phyloP scores from a whole-genome alignment of 345 rosid species.

The Populus davidiana region DNA sequence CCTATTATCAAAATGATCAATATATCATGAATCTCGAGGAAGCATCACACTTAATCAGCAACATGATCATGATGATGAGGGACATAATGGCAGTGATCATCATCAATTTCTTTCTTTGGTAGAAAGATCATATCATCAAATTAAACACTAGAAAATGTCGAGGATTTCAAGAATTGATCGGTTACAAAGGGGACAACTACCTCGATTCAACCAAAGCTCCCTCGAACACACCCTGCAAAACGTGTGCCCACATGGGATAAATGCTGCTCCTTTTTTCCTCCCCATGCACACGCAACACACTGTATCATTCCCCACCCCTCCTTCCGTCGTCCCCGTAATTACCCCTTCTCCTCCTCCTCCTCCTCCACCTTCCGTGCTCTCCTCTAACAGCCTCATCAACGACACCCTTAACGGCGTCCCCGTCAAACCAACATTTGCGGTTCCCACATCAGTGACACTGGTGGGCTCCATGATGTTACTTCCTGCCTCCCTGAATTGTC shows the following conservation, averaged over 20 bases:
- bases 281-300: conserved; percentile 86
- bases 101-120: no score
- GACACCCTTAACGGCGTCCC: conserved; percentile 65
- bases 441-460: background rate
- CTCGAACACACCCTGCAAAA: conserved; percentile 76
- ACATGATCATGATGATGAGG: background rate
- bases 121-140: background rate
- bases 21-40: no score
- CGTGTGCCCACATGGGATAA: conserved; percentile 83
- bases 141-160: conserved; percentile 41
- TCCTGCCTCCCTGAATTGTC: conserved; percentile 40
- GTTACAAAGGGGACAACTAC: conserved; percentile 76
- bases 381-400: conserved; percentile 75
- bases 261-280: conserved; percentile 67
- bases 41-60: no score
- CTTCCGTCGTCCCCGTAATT: conserved; percentile 8
- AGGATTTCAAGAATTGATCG: conserved; percentile 62
- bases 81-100: background rate
- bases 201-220: conserved; percentile 65
- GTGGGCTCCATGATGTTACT: background rate
- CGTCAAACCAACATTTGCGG: background rate
- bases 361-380: conserved; percentile 28
- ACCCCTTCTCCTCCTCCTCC: conserved; percentile 20
- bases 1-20: no score
- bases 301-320: conserved; percentile 37